These are phyloP conservation scores for Polychaeton citri DNA, from an alignment of 2,329 filamentous ascomycete species.

Conservation along the genomic window DNA sequence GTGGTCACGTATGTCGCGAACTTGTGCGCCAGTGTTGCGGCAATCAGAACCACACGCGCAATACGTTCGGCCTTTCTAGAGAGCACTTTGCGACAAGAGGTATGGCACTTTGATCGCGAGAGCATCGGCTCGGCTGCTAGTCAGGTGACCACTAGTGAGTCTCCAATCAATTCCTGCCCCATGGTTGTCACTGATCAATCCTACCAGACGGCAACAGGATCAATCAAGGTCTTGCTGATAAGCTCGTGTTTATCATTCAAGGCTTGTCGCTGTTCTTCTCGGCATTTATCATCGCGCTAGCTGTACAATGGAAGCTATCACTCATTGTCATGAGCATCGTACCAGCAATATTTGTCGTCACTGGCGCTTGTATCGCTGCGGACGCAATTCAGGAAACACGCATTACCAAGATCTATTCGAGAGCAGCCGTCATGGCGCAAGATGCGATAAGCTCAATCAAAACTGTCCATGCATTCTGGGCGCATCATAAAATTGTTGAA, in stretches of 20 bases:
- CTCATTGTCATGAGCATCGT: conserved; percentile 30
- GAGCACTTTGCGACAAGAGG: conserved; percentile 47
- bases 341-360: conserved; percentile 22
- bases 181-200: conserved; percentile 1
- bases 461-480: not conserved
- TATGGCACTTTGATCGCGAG: conserved; percentile 49
- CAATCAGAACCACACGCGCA: conserved; percentile 35
- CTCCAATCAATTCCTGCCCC: conserved; percentile 2
- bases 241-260: conserved; percentile 15
- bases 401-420: conserved; percentile 14
- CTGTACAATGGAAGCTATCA: conserved; percentile 23
- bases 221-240: conserved; percentile 19
- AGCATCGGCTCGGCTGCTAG: conserved; percentile 41
- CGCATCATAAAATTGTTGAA: not conserved
- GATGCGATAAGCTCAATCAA: conserved; percentile 1
- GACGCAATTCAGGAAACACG: conserved; percentile 6
- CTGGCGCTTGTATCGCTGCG: conserved; percentile 15
- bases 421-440: conserved; percentile 22
- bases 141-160: conserved; percentile 31
- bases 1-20: conserved; percentile 3
- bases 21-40: conserved; percentile 30
- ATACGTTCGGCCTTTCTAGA: conserved; percentile 47
- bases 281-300: conserved; percentile 11
- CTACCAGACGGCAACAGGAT: conserved; percentile 31
- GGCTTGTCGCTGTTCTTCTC: conserved; percentile 3